phyloP scores from a whole-genome alignment of 257 asterid species.

The Solanum etuberosum region DNA sequence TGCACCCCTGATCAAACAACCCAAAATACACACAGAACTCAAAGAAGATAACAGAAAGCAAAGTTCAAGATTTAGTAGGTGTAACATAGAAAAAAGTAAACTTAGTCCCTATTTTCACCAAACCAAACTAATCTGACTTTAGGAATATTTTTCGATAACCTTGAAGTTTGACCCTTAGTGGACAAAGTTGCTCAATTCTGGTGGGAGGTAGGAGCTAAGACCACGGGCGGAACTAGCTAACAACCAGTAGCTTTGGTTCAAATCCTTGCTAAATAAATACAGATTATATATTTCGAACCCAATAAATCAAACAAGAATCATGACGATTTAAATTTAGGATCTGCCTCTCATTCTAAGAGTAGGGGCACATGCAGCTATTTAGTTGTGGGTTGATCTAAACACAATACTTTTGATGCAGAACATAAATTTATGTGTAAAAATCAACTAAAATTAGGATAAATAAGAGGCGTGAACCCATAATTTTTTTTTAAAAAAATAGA shows the following conservation, averaged over 20 bases:
- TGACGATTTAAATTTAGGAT: neutral
- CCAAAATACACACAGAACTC: slow-evolving; percentile 14
- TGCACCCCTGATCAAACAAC: slow-evolving; percentile 55
- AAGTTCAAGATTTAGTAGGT: neutral
- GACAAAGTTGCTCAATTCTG: neutral
- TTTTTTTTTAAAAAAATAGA: too few relatives aligned
- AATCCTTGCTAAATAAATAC: neutral
- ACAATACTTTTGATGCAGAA: neutral
- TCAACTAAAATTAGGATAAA: neutral
- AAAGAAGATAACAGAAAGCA: neutral
- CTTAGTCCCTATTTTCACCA: neutral
- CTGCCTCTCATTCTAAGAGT: neutral
- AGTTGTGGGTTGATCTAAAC: neutral
- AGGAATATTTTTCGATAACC: neutral
- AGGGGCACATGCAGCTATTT: neutral
- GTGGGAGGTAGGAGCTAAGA: neutral
- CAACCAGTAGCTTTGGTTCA: neutral
- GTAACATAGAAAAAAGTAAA: neutral
- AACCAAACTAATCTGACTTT: neutral
- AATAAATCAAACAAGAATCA: neutral
- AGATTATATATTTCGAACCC: neutral
- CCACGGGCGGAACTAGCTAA: neutral
- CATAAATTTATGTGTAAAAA: neutral
- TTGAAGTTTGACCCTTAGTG: neutral
- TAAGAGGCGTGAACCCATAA: neutral